Evolutionary conservation across 805 yeast species (phyloP).

Genomic region (Wickerhamiella dianesei): DNA sequence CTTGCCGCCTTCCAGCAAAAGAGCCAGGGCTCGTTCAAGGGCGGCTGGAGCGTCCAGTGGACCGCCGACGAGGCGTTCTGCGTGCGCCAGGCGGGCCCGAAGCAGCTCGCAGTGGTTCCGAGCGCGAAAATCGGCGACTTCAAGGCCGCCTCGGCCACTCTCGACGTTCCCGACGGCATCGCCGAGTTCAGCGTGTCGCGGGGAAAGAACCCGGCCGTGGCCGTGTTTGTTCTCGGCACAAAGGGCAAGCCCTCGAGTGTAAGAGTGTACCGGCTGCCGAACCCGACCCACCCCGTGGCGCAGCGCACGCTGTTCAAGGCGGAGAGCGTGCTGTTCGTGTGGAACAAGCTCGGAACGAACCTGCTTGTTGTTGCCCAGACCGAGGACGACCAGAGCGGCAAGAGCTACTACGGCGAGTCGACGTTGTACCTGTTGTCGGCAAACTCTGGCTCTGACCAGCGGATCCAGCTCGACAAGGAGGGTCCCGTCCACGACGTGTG

Average conservation of each 20-base stretch:
- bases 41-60: constrained; percentile 81
- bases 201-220: constrained; percentile 79
- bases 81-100: constrained; percentile 42
- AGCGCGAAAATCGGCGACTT: constrained; percentile 25
- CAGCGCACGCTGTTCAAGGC: constrained; percentile 89
- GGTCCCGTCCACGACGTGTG: constrained; percentile 97
- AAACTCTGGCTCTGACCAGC: constrained; percentile 66
- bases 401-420: constrained; percentile 94
- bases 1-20: constrained; percentile 58
- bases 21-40: constrained; percentile 40
- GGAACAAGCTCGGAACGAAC: constrained; percentile 94
- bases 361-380: constrained; percentile 85
- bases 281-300: constrained; percentile 63
- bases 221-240: constrained; percentile 78
- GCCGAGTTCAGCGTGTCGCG: constrained; percentile 63
- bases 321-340: constrained; percentile 77
- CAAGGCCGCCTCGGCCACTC: constrained; percentile 38
- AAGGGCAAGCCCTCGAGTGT: constrained; percentile 83
- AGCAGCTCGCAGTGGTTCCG: constrained; percentile 52
- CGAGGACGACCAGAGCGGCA: constrained; percentile 86
- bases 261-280: constrained; percentile 67
- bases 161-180: constrained; percentile 38
- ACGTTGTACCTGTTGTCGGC: constrained; percentile 81
- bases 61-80: constrained; percentile 64
- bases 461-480: constrained; percentile 76